Evolutionary conservation across 345 rosid species (phyloP).

Genomic region (Citropsis articulata): DNA sequence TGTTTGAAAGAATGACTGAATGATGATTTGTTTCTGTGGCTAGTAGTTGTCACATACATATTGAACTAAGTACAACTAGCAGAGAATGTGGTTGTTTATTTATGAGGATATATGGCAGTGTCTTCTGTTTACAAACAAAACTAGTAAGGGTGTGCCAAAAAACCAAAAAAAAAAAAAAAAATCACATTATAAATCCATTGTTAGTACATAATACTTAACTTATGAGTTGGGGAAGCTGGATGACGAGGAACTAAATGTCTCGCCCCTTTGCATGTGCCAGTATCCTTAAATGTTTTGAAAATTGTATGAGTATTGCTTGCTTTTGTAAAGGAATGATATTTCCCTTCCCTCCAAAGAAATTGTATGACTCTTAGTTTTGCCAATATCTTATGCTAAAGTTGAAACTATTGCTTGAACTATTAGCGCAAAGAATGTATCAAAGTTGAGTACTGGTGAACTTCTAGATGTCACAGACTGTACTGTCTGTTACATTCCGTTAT

Average conservation of each 20-base stretch:
- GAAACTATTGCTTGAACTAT: neutral
- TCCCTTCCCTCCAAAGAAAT: neutral
- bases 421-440: neutral
- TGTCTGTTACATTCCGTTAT: neutral
- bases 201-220: neutral
- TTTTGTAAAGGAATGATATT: neutral
- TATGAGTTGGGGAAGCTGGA: neutral
- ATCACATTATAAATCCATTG: neutral
- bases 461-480: neutral
- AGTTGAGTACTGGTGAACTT: neutral
- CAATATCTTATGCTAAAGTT: neutral
- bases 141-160: neutral
- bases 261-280: neutral
- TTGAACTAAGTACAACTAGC: neutral
- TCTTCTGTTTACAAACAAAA: too few relatives aligned
- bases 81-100: neutral
- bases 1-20: neutral
- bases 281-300: neutral
- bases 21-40: neutral
- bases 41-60: neutral
- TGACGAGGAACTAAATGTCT: neutral
- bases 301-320: neutral
- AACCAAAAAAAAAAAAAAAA: too few relatives aligned
- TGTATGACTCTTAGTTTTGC: neutral
- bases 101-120: neutral